A percentile compares a stretch with the other conserved stretches of the same genome.
phyloP scores from a whole-genome alignment of 305 asterid genomes.

The Fraxinus sp. region DNA sequence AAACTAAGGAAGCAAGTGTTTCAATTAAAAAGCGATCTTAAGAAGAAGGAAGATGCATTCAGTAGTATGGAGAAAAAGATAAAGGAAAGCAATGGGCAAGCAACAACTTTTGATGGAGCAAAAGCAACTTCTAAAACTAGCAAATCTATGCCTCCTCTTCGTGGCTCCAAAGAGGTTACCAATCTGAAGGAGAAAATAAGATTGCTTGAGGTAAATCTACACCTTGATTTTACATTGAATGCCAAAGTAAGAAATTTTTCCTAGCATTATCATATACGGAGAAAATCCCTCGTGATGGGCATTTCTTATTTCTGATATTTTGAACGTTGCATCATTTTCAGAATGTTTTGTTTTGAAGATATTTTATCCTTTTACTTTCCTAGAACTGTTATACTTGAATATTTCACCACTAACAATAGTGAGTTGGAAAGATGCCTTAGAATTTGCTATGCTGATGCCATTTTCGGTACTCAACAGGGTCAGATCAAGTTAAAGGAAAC shows the following conservation, averaged over 20 bases:
- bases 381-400: neutral
- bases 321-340: neutral
- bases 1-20: constrained; percentile 54
- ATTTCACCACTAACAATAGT: neutral
- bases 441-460: constrained; percentile 5
- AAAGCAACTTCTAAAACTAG: constrained; percentile 37
- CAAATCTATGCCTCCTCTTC: constrained; percentile 32
- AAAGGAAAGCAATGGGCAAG: constrained; percentile 40
- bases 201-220: constrained; percentile 70
- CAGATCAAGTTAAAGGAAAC: constrained; percentile 67
- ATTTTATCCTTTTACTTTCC: neutral
- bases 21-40: constrained; percentile 50
- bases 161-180: constrained; percentile 51
- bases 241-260: neutral
- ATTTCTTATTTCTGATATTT: neutral
- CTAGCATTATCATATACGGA: neutral
- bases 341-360: neutral
- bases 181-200: constrained; percentile 71
- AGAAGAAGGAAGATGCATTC: constrained; percentile 58
- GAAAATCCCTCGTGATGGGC: neutral
- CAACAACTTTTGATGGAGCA: constrained; percentile 31
- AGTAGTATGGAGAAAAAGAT: constrained; percentile 59
- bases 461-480: constrained; percentile 38
- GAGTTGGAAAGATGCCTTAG: neutral
- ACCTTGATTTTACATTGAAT: constrained; percentile 1